phyloP scores from a whole-genome alignment of 805 yeast species.

The Suhomyces xylopsoci region DNA sequence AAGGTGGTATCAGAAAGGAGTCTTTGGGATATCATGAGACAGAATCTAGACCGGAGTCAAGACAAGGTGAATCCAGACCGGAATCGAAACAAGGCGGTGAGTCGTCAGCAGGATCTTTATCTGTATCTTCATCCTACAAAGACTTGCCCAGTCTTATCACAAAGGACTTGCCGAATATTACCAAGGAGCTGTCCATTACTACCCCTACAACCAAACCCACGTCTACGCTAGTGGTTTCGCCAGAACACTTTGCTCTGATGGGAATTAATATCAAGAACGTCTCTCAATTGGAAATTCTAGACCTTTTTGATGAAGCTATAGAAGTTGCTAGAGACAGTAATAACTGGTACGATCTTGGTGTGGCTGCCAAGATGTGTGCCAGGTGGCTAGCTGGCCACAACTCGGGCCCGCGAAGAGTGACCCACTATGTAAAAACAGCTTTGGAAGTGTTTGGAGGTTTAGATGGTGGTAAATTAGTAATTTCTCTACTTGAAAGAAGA shows the following conservation, averaged over 20 bases:
- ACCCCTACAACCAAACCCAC: not conserved
- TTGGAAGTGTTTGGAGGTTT: constrained; percentile 29
- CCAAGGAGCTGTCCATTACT: not conserved
- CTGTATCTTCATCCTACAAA: not conserved
- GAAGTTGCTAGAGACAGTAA: constrained; percentile 30
- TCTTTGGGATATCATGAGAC: not conserved
- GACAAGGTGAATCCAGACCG: not conserved
- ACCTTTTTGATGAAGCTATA: constrained; percentile 45
- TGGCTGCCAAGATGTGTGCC: constrained; percentile 42
- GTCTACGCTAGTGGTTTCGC: not conserved
- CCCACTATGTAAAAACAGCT: constrained; percentile 36
- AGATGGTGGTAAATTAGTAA: constrained; percentile 22
- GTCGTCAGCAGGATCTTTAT: not conserved
- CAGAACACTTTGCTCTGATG: not conserved
- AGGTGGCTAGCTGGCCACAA: constrained; percentile 29
- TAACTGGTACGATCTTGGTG: constrained; percentile 37
- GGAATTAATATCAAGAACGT: constrained; percentile 11
- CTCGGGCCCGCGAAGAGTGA: constrained; percentile 29
- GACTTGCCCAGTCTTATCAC: not conserved
- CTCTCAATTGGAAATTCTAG: constrained; percentile 38
- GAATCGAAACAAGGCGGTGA: not conserved
- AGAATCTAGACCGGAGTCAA: not conserved
- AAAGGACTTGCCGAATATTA: not conserved
- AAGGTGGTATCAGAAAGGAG: not conserved
- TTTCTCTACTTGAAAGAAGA: constrained; percentile 21